These are phyloP conservation scores for Neurospora sp. DNA, from an alignment of 495 filamentous ascomycete genomes.

Conservation along the genomic window DNA sequence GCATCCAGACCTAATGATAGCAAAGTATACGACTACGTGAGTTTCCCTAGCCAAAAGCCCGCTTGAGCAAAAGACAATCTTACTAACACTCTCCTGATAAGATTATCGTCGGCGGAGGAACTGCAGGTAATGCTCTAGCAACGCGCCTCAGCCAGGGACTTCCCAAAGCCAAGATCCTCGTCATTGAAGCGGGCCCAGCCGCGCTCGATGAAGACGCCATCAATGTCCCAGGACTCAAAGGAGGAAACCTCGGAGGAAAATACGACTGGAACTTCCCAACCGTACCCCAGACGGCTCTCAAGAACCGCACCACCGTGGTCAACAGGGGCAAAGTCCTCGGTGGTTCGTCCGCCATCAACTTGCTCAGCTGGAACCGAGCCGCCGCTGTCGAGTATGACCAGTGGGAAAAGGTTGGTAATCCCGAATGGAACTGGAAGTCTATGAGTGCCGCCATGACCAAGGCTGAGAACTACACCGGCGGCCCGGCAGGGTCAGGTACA, in stretches of 20 bases:
- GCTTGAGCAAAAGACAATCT: neutral
- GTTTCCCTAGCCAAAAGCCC: neutral
- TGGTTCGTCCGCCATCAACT: conserved; percentile 29
- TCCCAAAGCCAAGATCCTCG: conserved; percentile 37
- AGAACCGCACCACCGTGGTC: conserved; percentile 19
- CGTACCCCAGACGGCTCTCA: conserved; percentile 29
- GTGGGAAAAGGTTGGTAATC: conserved; percentile 45
- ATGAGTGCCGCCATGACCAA: conserved; percentile 26
- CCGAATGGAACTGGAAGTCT: conserved; percentile 45
- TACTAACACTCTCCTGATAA: neutral
- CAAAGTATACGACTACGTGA: neutral
- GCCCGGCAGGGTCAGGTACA: conserved; percentile 2
- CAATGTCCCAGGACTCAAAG: conserved; percentile 31
- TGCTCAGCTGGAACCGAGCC: conserved; percentile 44
- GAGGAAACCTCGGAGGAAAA: conserved; percentile 27
- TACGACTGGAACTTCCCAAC: conserved; percentile 48
- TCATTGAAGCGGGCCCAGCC: conserved; percentile 45
- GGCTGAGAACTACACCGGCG: conserved; percentile 24
- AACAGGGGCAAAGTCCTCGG: conserved; percentile 41
- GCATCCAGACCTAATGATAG: neutral
- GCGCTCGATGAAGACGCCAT: conserved; percentile 36
- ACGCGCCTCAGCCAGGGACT: conserved; percentile 46
- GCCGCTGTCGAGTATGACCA: conserved; percentile 45
- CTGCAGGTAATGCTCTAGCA: conserved; percentile 48
- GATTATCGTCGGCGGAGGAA: conserved; percentile 59